Evolutionary conservation across 2,329 filamentous ascomycete species (phyloP), one percentile per base, ranked within the genome.

Genomic region (Teratosphaeria epicoccoides): DNA sequence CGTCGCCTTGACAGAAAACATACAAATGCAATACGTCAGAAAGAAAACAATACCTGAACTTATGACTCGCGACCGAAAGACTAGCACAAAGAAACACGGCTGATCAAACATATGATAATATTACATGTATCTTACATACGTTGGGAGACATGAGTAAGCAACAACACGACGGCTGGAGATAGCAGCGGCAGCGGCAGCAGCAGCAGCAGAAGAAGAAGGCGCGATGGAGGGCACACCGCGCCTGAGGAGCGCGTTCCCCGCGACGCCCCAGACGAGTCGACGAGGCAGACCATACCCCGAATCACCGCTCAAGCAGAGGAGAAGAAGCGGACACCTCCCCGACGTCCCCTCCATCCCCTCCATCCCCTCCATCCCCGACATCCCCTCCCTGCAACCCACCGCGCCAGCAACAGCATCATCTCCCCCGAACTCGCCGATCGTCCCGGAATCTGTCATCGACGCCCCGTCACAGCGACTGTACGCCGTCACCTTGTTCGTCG

Each of bases 401-500:
- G 56, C 44, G 9, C 20, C 44, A 23, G 17, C 53, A 28, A 7
- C 17, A 44, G 60, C 51, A 54, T 43, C 55, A 11, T 47, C 58
- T 7, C 47, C 57, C 2, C 50, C 61, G 25, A 60, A 63, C 26
- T 70, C 70, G 49, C 90, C 93, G 28, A 72, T 95, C 51, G 90
- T 98, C 63, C 86, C 93, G 11, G 75, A 88, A 57, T 79, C 81
- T 58, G 73, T 95, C 46, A 77, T 97, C 68, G 91, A 97, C 73
- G 88, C 88, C 45, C 91, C 93, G 6, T 87, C 87, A 49, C 93
- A 98, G 71, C 82, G 93, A 51, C 80, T 95, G 62, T 96, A 95
- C 67, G 84, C 88, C 46, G 79, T 85, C 57, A 84, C 82, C n/a
- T 71, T 95, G 58, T 97, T 95, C 68, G 68, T 83, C 43, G 75